Conservation (phyloP, 768 basidiomycete genomes). For the Pleurotus platypus region DNA sequence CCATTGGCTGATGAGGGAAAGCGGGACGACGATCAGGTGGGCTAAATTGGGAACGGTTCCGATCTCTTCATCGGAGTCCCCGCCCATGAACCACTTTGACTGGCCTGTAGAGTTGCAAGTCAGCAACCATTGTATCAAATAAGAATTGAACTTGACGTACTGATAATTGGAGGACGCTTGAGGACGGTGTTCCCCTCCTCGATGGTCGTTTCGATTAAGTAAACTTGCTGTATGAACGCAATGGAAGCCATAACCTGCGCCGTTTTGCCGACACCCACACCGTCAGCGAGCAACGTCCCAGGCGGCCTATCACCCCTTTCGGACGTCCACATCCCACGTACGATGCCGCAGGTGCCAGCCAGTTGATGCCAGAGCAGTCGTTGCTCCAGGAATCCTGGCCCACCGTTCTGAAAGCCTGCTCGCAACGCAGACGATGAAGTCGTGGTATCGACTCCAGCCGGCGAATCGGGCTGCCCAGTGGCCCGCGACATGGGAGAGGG, state of each 20-base stretch:
- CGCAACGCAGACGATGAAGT: conserved; percentile 3
- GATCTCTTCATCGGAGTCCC: conserved; percentile 58
- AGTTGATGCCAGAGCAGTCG: too few species aligned
- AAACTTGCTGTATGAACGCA: too few species aligned
- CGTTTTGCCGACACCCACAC: too few species aligned
- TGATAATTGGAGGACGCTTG: neutral
- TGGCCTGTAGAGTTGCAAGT: neutral
- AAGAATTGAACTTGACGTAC: neutral
- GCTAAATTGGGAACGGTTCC: conserved; percentile 1
- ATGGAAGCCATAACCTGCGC: too few species aligned
- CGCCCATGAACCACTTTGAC: neutral
- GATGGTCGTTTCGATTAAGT: neutral
- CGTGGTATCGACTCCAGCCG: conserved; percentile 9
- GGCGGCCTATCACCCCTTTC: neutral
- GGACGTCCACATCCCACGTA: too few species aligned
- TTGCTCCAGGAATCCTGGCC: too few species aligned
- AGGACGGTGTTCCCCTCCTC: neutral
- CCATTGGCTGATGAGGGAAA: conserved; percentile 20
- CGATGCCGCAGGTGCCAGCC: too few species aligned
- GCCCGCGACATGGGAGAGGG: too few species aligned
- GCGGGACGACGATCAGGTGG: conserved; percentile 18
- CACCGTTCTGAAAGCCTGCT: too few species aligned
- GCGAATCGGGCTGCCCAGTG: too few species aligned
- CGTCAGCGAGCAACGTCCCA: neutral
- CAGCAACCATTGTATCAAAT: too few species aligned